phyloP scores from a whole-genome alignment of 2,329 filamentous ascomycete genomes.

The Ascosphaera apis region DNA sequence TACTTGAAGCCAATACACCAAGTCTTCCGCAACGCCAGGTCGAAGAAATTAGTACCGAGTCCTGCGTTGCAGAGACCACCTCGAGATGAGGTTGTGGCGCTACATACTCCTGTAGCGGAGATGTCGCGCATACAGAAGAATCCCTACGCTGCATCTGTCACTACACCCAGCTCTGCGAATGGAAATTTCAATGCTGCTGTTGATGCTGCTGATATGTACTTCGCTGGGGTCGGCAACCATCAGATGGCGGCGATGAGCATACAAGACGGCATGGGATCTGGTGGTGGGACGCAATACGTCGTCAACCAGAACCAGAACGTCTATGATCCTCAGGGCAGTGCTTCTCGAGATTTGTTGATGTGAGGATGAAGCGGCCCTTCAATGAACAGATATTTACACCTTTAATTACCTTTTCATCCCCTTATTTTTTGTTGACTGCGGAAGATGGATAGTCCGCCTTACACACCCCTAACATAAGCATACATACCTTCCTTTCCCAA shows the following conservation, averaged over 20 bases:
- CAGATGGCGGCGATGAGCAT: slow-evolving; percentile 53
- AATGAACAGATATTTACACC: no score
- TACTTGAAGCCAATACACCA: slow-evolving; percentile 96
- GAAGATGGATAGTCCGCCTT: not conserved
- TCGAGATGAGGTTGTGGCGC: slow-evolving; percentile 20
- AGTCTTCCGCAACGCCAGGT: slow-evolving; percentile 75
- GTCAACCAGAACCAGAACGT: slow-evolving; percentile 52
- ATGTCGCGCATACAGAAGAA: slow-evolving; percentile 23
- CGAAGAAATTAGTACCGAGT: slow-evolving; percentile 54
- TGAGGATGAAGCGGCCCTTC: no score
- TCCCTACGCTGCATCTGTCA: slow-evolving; percentile 9
- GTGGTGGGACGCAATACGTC: slow-evolving; percentile 34
- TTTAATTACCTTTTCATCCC: not conserved
- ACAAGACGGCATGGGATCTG: slow-evolving; percentile 40
- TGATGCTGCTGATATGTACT: slow-evolving; percentile 73
- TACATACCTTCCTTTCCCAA: no score
- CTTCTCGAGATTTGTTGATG: not conserved
- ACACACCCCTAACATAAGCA: not conserved
- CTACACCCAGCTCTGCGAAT: slow-evolving; percentile 11
- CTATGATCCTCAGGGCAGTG: not conserved
- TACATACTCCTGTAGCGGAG: slow-evolving; percentile 8
- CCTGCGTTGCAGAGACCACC: slow-evolving; percentile 60
- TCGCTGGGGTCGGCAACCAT: slow-evolving; percentile 50
- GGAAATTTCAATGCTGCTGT: slow-evolving; percentile 46
- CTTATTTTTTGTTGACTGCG: not conserved